Evolutionary conservation across 805 yeast genomes (phyloP).

Genomic region (Naumovozyma dairenensis): DNA sequence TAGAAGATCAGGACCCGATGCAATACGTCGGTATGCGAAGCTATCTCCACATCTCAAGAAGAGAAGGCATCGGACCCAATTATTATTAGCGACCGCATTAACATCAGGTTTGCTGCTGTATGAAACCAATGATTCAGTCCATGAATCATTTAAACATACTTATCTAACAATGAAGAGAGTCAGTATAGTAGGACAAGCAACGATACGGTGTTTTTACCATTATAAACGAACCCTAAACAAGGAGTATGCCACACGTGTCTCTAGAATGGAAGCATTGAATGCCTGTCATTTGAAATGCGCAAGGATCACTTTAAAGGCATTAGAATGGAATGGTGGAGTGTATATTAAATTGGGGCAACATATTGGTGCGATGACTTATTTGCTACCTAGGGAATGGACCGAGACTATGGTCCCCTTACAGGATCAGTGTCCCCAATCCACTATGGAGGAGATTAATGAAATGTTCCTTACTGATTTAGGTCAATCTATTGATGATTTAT

Average conservation of each 20-base stretch:
- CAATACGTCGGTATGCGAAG: slow-evolving; percentile 1
- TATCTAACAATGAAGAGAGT: slow-evolving; percentile 39
- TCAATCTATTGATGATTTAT: slow-evolving; percentile 46
- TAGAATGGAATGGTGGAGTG: slow-evolving; percentile 82
- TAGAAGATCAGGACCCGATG: too few relatives aligned
- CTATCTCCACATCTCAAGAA: not conserved
- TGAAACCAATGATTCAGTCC: slow-evolving; percentile 20
- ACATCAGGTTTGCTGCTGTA: slow-evolving; percentile 15
- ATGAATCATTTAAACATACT: slow-evolving; percentile 17
- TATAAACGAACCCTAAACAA: slow-evolving; percentile 50
- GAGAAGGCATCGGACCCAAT: not conserved
- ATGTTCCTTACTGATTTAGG: slow-evolving; percentile 69
- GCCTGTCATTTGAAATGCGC: slow-evolving; percentile 74
- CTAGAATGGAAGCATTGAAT: slow-evolving; percentile 42
- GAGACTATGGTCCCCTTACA: slow-evolving; percentile 87
- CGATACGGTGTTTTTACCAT: slow-evolving; percentile 58
- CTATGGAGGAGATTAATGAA: slow-evolving; percentile 53
- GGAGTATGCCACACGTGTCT: slow-evolving; percentile 36
- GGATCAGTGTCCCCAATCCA: slow-evolving; percentile 78
- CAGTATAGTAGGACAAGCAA: slow-evolving; percentile 58
- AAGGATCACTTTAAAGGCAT: slow-evolving; percentile 60
- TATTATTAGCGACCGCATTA: not conserved
- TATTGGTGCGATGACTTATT: slow-evolving; percentile 80
- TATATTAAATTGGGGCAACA: slow-evolving; percentile 95
- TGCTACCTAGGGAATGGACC: slow-evolving; percentile 92